Evolutionary conservation across 2,329 filamentous ascomycete species (phyloP).

Genomic region (Stagonosporopsis chrysanthemi): DNA sequence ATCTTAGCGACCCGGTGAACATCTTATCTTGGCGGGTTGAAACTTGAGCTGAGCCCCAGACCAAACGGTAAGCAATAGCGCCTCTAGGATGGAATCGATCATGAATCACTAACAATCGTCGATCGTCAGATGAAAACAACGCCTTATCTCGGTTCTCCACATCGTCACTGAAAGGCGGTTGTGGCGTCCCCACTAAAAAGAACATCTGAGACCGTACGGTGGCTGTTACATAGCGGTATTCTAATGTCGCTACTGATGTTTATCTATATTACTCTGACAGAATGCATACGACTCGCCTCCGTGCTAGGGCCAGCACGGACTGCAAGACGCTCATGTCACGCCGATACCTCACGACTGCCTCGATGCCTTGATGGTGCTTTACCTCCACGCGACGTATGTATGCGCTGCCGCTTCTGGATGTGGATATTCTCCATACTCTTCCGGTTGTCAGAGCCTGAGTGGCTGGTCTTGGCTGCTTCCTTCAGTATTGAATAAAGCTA

Average conservation of each 20-base stretch:
- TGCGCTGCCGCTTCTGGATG: conserved; percentile 29
- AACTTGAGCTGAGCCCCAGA: conserved; percentile 8
- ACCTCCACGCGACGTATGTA: conserved; percentile 28
- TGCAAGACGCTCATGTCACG: conserved; percentile 34
- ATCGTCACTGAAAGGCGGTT: neutral
- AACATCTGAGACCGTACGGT: conserved; percentile 8
- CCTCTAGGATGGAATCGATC: neutral
- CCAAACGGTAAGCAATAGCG: neutral
- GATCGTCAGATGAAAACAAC: neutral
- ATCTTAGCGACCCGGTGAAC: conserved; percentile 4
- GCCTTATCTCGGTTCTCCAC: neutral
- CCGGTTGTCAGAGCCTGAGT: conserved; percentile 25
- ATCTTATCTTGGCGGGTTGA: conserved; percentile 8
- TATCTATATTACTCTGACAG: conserved; percentile 30
- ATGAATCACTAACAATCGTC: neutral
- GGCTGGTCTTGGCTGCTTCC: conserved; percentile 32
- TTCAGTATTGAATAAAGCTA: conserved; percentile 36
- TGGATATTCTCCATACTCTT: conserved; percentile 24
- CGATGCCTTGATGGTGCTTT: conserved; percentile 21
- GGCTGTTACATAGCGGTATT: conserved; percentile 19
- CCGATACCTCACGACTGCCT: conserved; percentile 19
- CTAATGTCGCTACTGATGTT: conserved; percentile 14
- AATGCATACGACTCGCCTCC: conserved; percentile 27
- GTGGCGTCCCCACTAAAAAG: conserved; percentile 12
- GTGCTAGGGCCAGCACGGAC: conserved; percentile 31